These are phyloP conservation scores for Annulohypoxylon maeteangense DNA, from an alignment of 495 filamentous ascomycete species.

Conservation along the genomic window DNA sequence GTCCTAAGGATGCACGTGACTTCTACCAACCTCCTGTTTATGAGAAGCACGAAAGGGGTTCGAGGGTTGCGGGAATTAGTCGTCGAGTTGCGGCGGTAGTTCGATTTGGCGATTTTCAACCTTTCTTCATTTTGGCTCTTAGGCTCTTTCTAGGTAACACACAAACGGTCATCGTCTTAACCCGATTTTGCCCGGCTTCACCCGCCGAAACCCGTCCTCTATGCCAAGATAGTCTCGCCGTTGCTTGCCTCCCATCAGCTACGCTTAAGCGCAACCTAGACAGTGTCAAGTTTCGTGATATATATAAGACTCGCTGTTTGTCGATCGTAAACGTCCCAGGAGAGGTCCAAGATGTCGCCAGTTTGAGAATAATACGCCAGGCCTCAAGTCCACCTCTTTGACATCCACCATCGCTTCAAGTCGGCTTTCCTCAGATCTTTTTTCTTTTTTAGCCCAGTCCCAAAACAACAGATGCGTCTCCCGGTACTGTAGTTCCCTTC, in stretches of 20 bases:
- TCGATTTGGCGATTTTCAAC: constrained; percentile 8
- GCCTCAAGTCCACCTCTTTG: not conserved
- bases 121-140: not conserved
- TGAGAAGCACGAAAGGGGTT: not conserved
- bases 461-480: not conserved
- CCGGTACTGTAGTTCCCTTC: not conserved
- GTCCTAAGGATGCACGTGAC: not conserved
- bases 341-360: not conserved
- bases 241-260: not conserved
- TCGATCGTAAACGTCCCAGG: not conserved
- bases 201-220: not conserved
- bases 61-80: not conserved
- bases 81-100: not conserved
- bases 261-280: not conserved
- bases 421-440: not conserved
- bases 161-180: not conserved
- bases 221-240: not conserved
- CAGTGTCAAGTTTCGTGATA: not conserved
- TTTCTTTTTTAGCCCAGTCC: not conserved
- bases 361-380: not conserved
- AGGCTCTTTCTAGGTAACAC: constrained; percentile 8
- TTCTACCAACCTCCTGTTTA: not conserved
- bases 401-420: not conserved
- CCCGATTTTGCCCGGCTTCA: constrained; percentile 1
- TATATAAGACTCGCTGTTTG: not conserved